A percentile compares a stretch with the other conserved stretches of the same genome.
Conservation (phyloP, 2,329 filamentous ascomycete genomes). For the Curvularia hawaiiensis region DNA sequence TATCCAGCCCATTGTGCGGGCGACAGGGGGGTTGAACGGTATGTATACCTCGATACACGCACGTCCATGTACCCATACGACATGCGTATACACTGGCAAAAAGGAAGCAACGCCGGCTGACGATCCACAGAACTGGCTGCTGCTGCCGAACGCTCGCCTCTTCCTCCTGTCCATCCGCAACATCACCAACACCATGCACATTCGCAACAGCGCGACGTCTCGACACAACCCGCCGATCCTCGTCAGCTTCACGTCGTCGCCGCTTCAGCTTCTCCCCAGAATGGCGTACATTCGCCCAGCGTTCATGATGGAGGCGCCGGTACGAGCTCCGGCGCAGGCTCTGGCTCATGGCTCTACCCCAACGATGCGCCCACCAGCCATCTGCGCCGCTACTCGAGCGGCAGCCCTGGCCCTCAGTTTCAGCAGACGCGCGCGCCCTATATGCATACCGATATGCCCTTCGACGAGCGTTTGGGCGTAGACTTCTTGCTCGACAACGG, state of each 20-base stretch:
- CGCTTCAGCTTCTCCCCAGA: constrained; percentile 26
- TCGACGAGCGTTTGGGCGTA: constrained; percentile 69
- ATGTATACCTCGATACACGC: constrained; percentile 16
- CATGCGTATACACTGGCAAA: background rate
- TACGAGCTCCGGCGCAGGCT: constrained; percentile 19
- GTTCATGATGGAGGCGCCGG: constrained; percentile 21
- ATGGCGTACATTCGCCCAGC: constrained; percentile 36
- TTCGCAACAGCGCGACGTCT: constrained; percentile 18
- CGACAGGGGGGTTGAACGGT: constrained; percentile 53
- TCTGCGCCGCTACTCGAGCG: constrained; percentile 42
- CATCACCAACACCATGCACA: constrained; percentile 14
- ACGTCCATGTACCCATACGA: background rate
- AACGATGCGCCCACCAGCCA: constrained; percentile 42
- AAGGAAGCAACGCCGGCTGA: constrained; percentile 12
- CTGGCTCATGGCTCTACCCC: constrained; percentile 37
- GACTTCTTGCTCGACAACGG: constrained; percentile 71
- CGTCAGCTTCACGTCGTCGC: constrained; percentile 29
- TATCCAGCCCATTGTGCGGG: constrained; percentile 63
- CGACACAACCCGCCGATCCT: constrained; percentile 21
- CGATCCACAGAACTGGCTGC: constrained; percentile 52
- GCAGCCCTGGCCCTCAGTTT: constrained; percentile 48
- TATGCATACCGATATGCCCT: constrained; percentile 33
- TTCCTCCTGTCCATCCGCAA: constrained; percentile 44
- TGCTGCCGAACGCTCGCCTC: constrained; percentile 53
- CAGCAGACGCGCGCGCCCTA: constrained; percentile 46